Conservation (phyloP, 2,329 filamentous ascomycete genomes). For the Aspergillus neotritici region DNA sequence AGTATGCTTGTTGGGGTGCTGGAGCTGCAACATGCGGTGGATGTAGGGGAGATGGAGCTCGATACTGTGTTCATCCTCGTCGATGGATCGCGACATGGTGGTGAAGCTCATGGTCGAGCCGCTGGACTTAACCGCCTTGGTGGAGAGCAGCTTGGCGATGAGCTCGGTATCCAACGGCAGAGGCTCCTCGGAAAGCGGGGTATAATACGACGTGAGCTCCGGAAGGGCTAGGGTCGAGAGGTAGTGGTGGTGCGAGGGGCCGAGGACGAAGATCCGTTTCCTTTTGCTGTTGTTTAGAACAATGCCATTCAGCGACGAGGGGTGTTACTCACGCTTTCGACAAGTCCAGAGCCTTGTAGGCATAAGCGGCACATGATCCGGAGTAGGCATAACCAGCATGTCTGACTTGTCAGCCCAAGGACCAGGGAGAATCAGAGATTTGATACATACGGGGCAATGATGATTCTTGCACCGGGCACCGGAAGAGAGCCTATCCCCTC, state of each 20-base stretch:
- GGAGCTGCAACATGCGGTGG: conserved; percentile 65
- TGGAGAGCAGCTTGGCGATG: conserved; percentile 33
- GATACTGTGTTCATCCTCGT: conserved; percentile 83
- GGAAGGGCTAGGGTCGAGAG: conserved; percentile 73
- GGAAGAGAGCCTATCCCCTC: conserved; percentile 62
- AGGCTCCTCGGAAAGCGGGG: conserved; percentile 40
- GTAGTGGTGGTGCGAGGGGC: conserved; percentile 84
- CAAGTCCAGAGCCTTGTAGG: conserved; percentile 83
- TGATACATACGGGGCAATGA: conserved; percentile 80
- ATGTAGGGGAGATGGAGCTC: conserved; percentile 97
- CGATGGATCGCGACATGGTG: conserved; percentile 58
- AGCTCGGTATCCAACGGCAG: conserved; percentile 42
- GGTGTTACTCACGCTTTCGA: conserved; percentile 55
- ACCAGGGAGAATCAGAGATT: background rate
- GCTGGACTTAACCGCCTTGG: conserved; percentile 24
- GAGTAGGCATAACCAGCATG: conserved; percentile 94
- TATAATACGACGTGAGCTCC: conserved; percentile 52
- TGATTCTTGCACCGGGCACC: conserved; percentile 66
- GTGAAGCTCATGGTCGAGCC: conserved; percentile 35
- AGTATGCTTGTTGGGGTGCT: conserved; percentile 43
- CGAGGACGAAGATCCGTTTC: conserved; percentile 86
- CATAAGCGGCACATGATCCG: conserved; percentile 86
- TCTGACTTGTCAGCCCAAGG: conserved; percentile 44
- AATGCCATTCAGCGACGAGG: conserved; percentile 4
- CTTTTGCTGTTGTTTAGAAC: conserved; percentile 31